phyloP scores from a whole-genome alignment of 176 grass and related monocot species.

The Lolium rigidum region DNA sequence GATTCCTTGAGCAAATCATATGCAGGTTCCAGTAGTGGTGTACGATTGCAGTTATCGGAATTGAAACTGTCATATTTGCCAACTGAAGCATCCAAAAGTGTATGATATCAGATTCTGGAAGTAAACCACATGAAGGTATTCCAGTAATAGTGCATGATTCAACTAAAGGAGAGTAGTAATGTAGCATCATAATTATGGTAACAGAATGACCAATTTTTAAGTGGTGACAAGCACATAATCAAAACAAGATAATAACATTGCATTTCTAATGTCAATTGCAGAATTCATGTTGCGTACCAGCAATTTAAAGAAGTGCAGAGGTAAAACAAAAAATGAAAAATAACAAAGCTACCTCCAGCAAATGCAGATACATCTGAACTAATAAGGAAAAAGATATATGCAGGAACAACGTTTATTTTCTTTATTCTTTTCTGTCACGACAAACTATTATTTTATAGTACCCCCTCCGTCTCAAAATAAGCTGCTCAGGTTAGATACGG shows the following conservation, averaged over 20 bases:
- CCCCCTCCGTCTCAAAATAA: no score
- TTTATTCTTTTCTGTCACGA: neutral
- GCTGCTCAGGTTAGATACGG: no score
- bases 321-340: conserved; percentile 17
- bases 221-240: neutral
- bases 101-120: neutral
- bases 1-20: neutral
- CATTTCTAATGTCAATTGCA: neutral
- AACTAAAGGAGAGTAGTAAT: neutral
- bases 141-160: neutral
- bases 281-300: neutral
- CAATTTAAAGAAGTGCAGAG: neutral
- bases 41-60: neutral
- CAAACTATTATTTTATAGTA: neutral
- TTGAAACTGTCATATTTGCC: conserved; percentile 13
- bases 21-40: neutral
- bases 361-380: neutral
- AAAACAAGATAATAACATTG: neutral
- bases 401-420: neutral
- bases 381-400: neutral
- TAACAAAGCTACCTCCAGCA: neutral
- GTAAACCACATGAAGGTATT: neutral
- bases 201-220: neutral
- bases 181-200: neutral
- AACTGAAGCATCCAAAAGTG: conserved; percentile 9